phyloP scores from a whole-genome alignment of 1,139 yeast species.

The Yamadazyma epiphylla region DNA sequence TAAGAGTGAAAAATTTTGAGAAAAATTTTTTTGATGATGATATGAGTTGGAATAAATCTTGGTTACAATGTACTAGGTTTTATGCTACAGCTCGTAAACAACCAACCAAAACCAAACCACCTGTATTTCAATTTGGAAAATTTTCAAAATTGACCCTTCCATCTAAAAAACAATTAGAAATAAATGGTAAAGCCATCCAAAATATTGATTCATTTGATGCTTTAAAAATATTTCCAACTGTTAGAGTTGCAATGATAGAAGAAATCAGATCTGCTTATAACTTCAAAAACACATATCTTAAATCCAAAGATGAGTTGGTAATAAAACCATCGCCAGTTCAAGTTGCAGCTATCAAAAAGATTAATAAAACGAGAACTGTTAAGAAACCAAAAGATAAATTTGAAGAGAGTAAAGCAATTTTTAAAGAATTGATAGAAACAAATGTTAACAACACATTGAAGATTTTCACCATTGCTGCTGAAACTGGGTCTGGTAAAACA shows the following conservation, averaged over 20 bases:
- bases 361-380: slow-evolving; percentile 30
- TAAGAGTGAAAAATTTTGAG: background rate
- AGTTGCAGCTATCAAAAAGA: slow-evolving; percentile 42
- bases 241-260: slow-evolving; percentile 59
- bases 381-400: slow-evolving; percentile 19
- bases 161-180: slow-evolving; percentile 13
- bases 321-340: slow-evolving; percentile 44
- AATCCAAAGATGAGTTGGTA: slow-evolving; percentile 25
- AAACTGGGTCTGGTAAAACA: slow-evolving; percentile 95
- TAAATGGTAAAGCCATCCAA: slow-evolving; percentile 28
- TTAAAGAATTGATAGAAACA: slow-evolving; percentile 23
- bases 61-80: background rate
- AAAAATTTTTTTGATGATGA: slow-evolving; percentile 2
- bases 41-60: background rate
- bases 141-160: slow-evolving; percentile 24
- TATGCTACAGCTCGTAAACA: slow-evolving; percentile 4
- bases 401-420: slow-evolving; percentile 19
- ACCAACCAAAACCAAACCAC: slow-evolving; percentile 1
- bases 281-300: slow-evolving; percentile 32
- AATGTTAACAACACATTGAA: slow-evolving; percentile 43
- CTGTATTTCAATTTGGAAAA: slow-evolving; percentile 19
- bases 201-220: slow-evolving; percentile 61
- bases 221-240: slow-evolving; percentile 62
- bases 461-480: slow-evolving; percentile 84
- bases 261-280: slow-evolving; percentile 52